phyloP scores from a whole-genome alignment of 148 eudicot species.

The Arbutus unedo region DNA sequence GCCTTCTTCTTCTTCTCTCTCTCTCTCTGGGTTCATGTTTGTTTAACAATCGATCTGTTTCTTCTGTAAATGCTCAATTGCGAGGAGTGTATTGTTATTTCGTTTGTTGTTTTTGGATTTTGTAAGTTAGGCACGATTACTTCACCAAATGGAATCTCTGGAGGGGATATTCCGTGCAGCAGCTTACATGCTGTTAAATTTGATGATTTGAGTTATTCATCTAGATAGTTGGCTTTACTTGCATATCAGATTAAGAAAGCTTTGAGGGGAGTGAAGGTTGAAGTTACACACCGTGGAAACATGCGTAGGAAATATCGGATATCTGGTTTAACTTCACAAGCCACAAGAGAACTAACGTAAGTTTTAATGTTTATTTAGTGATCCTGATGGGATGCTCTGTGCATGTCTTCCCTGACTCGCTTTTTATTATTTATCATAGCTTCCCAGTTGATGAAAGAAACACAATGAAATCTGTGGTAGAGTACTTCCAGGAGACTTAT shows the following conservation, averaged over 20 bases:
- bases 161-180: background rate
- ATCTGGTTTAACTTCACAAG: slow-evolving; percentile 72
- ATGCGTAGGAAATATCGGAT: slow-evolving; percentile 78
- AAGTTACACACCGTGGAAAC: slow-evolving; percentile 68
- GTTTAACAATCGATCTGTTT: background rate
- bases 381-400: background rate
- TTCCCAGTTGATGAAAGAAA: slow-evolving; percentile 82
- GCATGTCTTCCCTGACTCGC: background rate
- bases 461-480: slow-evolving; percentile 76
- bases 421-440: slow-evolving; percentile 22
- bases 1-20: background rate
- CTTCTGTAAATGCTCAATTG: background rate
- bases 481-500: slow-evolving; percentile 74
- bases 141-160: background rate
- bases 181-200: background rate
- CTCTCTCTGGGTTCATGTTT: background rate
- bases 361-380: slow-evolving; percentile 13
- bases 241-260: slow-evolving; percentile 67
- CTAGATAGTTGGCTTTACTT: slow-evolving; percentile 6
- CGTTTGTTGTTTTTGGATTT: background rate
- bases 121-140: background rate
- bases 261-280: slow-evolving; percentile 71
- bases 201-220: background rate
- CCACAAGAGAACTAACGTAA: slow-evolving; percentile 73
- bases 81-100: background rate